Evolutionary conservation across 306 rosid species (phyloP), one percentile per base, ranked within the genome.

Genomic region (Arachis stenosperma): DNA sequence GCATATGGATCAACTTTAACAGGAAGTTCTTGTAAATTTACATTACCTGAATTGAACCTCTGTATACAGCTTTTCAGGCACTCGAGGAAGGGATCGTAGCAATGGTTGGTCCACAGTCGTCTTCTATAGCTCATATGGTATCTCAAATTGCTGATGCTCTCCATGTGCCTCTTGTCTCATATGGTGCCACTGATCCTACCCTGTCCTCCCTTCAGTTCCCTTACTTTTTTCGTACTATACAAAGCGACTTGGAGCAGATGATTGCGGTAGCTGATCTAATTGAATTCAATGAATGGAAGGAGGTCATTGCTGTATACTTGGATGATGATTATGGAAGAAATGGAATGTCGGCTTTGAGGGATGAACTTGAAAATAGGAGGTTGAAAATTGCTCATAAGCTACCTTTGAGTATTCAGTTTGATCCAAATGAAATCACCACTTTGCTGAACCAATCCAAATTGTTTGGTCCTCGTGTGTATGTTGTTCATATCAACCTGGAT

Each of bases 311-410:
- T 57, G 62, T 94, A 59, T 91, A 15, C 81, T 73, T 89, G 79
- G 99, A 94, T 67, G 89, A 88, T 17, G 91, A 94, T 71, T 89
- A 88, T 79, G 99, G 99, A 27, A 86, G 99, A 83, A 94, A 91
- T 61, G 97, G 96, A 71, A 74, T 94, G 78, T 81, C 89, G 76
- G 76, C 83, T 61, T 81, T 94, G 79, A 84, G 71, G 48, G 90
- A 91, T 68, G 93, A 89, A 59, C 97, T 94, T 75, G 87, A 83
- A 46, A 85, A 71, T 39, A 86, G 67, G 77, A 75, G 62, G 70
- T 70, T 79, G 75, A 89, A 76, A 83, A 76, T 91, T 76, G 47
- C 92, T 55, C 52, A 84, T 75, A 94, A 91, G 69, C 69, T 94
- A 52, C 82, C 91, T 65, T 78, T 94, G 71, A 86, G 89, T 75